A percentile compares a stretch with the other conserved stretches of the same genome.
These are phyloP conservation scores for Paramecium pentaurelia DNA, from an alignment of 73 alveolate genomes.

Conservation along the genomic window DNA sequence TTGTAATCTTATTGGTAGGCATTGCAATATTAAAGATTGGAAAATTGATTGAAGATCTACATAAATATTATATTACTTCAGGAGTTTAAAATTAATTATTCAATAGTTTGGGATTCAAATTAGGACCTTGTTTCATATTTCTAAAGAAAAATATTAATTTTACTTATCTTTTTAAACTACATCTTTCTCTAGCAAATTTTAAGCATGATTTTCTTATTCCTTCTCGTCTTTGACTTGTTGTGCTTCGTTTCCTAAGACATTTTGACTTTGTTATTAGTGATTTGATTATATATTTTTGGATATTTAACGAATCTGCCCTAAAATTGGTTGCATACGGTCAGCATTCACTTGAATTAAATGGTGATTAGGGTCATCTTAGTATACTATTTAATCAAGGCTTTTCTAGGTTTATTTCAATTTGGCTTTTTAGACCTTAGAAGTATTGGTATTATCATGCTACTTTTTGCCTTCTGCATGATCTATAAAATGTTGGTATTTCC, in stretches of 20 bases:
- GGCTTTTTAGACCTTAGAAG: background rate
- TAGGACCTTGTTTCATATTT: background rate
- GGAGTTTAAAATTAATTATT: background rate
- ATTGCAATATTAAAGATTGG: background rate
- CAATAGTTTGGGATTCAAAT: background rate
- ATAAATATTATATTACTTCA: background rate
- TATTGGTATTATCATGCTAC: background rate
- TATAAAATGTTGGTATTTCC: background rate
- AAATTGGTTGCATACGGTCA: background rate
- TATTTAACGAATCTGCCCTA: background rate
- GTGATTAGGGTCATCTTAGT: background rate
- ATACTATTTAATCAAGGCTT: background rate
- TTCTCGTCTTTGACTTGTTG: background rate
- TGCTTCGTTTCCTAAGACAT: background rate
- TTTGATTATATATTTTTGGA: background rate
- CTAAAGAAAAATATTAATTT: background rate
- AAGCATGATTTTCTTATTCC: background rate
- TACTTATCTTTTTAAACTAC: background rate
- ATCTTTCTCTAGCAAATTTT: background rate
- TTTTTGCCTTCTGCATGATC: background rate
- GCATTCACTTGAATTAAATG: background rate
- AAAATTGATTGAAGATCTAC: background rate
- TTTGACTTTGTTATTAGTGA: background rate
- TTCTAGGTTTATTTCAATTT: background rate
- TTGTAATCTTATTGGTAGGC: background rate